Evolutionary conservation across 371 early-diverging fungal species (phyloP), one percentile per base, ranked within the genome.

Genomic region (Sporodiniella umbellata): DNA sequence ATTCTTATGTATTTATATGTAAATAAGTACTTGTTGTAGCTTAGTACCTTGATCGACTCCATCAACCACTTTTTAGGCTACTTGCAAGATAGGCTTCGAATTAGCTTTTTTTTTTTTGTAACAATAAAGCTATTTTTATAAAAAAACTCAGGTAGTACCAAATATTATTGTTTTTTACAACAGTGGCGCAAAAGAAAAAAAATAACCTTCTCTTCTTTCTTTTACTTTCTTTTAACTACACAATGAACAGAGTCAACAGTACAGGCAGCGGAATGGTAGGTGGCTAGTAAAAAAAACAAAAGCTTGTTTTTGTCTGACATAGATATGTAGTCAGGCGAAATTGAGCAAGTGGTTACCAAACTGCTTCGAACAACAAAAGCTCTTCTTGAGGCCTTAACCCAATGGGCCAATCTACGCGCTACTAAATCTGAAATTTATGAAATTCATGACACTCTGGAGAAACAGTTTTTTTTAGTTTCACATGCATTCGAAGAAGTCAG

Each of bases 311-410:
- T 31, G 19, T 18, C 22, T 12, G n/a, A n/a, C n/a, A n/a, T n/a
- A n/a, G n/a, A n/a, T 14, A 15, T 42, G 11, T 58, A 73, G 74
- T 62, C 68, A 19, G 78, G 72, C 35, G 78, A 78, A 22, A 81
- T 82, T 53, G 84, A 84, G 40, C 78, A 72, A 38, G 81, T 78
- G 2, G 81, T 84, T 19, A 82, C 84, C 19, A 77, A 74, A 45
- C 58, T 84, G 14, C 45, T 84, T 48, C 67, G 82, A 39, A 80
- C 83, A 0, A 82, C 84, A 17, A 82, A 81, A 28, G 62, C 75
- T 6, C 55, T 84, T 8, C 51, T 84, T 11, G 84, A 84, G 51
- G 77, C 79, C 1, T 64, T 84, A 42, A 84, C 80, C 5, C 66
- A 65, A 14, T 84, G 84, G 84, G 75, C 81, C 8, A 64, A 62